Evolutionary conservation across 176 grass and related monocot species (phyloP).

Genomic region (Lolium multiflorum): DNA sequence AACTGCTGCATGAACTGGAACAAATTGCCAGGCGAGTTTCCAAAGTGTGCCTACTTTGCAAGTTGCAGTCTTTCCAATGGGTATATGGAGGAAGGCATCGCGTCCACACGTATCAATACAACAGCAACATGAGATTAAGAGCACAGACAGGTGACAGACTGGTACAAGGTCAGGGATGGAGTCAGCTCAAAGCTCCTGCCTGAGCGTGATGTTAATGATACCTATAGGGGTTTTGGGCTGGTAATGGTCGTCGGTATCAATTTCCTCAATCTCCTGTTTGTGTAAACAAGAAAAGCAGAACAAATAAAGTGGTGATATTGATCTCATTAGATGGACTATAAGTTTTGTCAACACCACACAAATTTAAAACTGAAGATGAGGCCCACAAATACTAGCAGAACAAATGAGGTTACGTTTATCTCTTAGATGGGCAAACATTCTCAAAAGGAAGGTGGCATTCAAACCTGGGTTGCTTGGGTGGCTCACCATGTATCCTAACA

Average conservation of each 20-base stretch:
- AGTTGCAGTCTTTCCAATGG: not conserved
- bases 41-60: not conserved
- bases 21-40: not conserved
- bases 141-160: slow-evolving; percentile 13
- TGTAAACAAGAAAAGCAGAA: slow-evolving; percentile 24
- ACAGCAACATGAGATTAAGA: slow-evolving; percentile 29
- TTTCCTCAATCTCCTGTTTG: slow-evolving; percentile 89
- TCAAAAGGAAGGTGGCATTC: not conserved
- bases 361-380: not conserved
- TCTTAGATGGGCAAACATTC: not conserved
- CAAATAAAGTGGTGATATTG: not conserved
- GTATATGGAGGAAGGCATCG: not conserved
- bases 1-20: slow-evolving; percentile 24
- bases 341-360: not conserved
- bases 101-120: slow-evolving; percentile 30
- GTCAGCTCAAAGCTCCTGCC: slow-evolving; percentile 73
- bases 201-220: slow-evolving; percentile 72
- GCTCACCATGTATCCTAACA: not conserved
- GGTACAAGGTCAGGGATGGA: not conserved
- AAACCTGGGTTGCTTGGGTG: not conserved
- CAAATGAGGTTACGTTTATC: not conserved
- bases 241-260: slow-evolving; percentile 96
- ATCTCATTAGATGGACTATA: not conserved
- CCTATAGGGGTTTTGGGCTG: slow-evolving; percentile 78
- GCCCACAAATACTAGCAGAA: not conserved